These are phyloP conservation scores for Penicillium concentricum DNA, from an alignment of 2,329 filamentous ascomycete genomes.

Conservation along the genomic window DNA sequence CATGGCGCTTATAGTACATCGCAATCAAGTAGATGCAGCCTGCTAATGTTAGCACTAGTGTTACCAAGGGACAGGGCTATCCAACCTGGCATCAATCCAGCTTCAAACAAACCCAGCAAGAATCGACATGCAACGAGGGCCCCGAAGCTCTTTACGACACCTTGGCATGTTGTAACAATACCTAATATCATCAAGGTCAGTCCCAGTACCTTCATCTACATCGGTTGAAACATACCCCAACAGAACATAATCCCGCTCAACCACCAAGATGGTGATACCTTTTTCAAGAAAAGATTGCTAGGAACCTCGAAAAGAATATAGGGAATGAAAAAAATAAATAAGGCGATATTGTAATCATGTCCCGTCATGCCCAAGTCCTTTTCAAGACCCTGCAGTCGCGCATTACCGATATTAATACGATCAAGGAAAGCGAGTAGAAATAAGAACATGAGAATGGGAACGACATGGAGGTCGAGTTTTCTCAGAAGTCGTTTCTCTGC, in stretches of 20 bases:
- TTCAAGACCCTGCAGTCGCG: constrained; percentile 46
- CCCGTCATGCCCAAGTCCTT: constrained; percentile 44
- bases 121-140: constrained; percentile 40
- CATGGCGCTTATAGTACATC: constrained; percentile 41
- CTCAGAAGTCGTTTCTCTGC: constrained; percentile 49
- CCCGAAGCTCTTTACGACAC: constrained; percentile 40
- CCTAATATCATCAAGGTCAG: constrained; percentile 24
- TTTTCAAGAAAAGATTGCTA: constrained; percentile 48
- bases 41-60: constrained; percentile 5
- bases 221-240: constrained; percentile 34
- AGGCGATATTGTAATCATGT: constrained; percentile 44
- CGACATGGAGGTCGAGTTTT: constrained; percentile 50
- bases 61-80: neutral
- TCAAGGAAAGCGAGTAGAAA: constrained; percentile 49
- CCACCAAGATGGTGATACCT: constrained; percentile 42
- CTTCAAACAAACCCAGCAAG: constrained; percentile 39
- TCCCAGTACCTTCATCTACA: neutral
- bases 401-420: constrained; percentile 51
- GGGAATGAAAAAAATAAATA: constrained; percentile 48
- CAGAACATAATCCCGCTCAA: constrained; percentile 45
- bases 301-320: constrained; percentile 50
- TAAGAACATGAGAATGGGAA: constrained; percentile 50
- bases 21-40: constrained; percentile 37
- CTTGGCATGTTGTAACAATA: constrained; percentile 45
- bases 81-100: constrained; percentile 40